Conservation (phyloP, 371 early-diverging fungal species). For the Synchytrium microbalum region DNA sequence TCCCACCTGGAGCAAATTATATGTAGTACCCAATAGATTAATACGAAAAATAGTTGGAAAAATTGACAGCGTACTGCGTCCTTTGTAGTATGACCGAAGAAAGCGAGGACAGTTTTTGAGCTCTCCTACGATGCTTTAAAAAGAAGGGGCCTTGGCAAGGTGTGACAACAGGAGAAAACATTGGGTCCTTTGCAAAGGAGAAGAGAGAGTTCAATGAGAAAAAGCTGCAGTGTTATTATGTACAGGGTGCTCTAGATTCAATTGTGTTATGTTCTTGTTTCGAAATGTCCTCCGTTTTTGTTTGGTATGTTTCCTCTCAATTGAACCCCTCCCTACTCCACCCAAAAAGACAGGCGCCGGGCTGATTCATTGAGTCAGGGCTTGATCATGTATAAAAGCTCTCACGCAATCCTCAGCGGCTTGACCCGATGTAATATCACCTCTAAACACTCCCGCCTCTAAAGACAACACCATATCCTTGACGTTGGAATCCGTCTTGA, state of each 20-base stretch:
- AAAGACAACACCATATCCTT: constrained; percentile 10
- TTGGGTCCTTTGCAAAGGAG: too few species aligned
- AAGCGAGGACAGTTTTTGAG: constrained; percentile 45
- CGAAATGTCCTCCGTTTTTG: neutral
- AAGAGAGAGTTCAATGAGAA: too few species aligned
- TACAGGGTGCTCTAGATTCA: neutral
- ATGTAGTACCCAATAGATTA: constrained; percentile 44
- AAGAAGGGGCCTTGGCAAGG: too few species aligned
- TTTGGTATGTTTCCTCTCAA: neutral
- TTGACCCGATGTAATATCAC: constrained; percentile 16
- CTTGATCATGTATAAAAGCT: constrained; percentile 14
- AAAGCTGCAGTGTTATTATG: neutral
- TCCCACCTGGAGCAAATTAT: neutral
- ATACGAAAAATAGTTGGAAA: constrained; percentile 49
- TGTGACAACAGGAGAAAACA: too few species aligned
- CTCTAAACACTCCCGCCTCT: constrained; percentile 17
- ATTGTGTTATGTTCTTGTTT: neutral
- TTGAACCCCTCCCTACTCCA: too few species aligned
- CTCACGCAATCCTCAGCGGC: constrained; percentile 21
- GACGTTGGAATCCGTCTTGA: constrained; percentile 8
- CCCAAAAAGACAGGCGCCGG: too few species aligned
- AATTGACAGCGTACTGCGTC: constrained; percentile 11
- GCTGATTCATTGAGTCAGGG: neutral
- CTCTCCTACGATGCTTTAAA: constrained; percentile 44
- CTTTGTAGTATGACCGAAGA: constrained; percentile 18